Evolutionary conservation across 768 basidiomycete species (phyloP).

Genomic region (Pulveroboletus sp.): DNA sequence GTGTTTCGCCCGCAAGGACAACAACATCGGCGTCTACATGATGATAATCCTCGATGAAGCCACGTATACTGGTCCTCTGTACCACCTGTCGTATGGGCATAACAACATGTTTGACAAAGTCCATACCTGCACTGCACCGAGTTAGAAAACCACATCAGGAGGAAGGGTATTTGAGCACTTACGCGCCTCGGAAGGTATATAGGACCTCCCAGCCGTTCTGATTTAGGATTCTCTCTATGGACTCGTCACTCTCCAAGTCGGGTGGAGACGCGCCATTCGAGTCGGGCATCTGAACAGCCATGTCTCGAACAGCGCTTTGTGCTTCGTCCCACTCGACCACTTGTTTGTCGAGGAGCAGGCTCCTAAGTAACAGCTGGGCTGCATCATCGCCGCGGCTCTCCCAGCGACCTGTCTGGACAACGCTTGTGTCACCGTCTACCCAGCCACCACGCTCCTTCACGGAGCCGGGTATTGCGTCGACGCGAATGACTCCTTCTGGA

Average conservation of each 20-base stretch:
- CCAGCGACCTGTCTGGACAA: slow-evolving; percentile 15
- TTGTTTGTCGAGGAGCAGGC: slow-evolving; percentile 16
- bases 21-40: slow-evolving; percentile 32
- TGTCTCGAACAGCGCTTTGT: slow-evolving; percentile 16
- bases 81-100: slow-evolving; percentile 33
- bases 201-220: slow-evolving; percentile 36
- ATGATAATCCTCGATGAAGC: slow-evolving; percentile 36
- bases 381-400: slow-evolving; percentile 3
- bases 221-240: slow-evolving; percentile 29
- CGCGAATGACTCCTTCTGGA: slow-evolving; percentile 31
- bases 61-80: slow-evolving; percentile 30
- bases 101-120: slow-evolving; percentile 37
- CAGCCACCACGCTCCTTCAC: slow-evolving; percentile 27
- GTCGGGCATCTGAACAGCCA: slow-evolving; percentile 18
- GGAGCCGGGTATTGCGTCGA: slow-evolving; percentile 30
- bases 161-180: slow-evolving; percentile 16
- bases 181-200: slow-evolving; percentile 39
- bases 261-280: neutral
- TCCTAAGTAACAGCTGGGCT: slow-evolving; percentile 15
- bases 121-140: slow-evolving; percentile 33
- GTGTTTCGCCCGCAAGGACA: slow-evolving; percentile 37
- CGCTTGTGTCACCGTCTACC: slow-evolving; percentile 9
- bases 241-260: slow-evolving; percentile 23
- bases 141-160: slow-evolving; percentile 9
- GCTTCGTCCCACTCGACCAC: slow-evolving; percentile 30